Base-by-base conservation (phyloP, 1,139 yeast genomes). In the Suhomyces atakaporum region DNA sequence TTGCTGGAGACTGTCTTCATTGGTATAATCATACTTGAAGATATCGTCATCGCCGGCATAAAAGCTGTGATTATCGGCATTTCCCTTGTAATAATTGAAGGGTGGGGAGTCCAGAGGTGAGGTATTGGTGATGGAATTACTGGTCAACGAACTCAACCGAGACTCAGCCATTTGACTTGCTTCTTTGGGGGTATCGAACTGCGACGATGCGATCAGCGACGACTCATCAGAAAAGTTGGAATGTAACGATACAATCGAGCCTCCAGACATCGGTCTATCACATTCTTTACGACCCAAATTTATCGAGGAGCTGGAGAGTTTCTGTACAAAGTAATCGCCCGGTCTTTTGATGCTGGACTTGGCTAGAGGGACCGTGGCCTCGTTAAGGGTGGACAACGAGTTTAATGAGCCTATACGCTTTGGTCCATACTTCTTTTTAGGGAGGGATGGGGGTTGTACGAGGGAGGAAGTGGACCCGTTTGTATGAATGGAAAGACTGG, bases 321-420 rank as follows among this genome's bases (percentile, higher is more conserved):
- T 66, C 35, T 62, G 63, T 27, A 67, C 59, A 43, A 60, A 70
- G 47, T 67, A 69, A 45, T 69, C 75, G 25, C 75, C 69, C 1
- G 76, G 76, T 28, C 75, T 49, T 42, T 67, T 68, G n/a, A 47
- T 28, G 13, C 21, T 16, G 8, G 40, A 26, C 6, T 29, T 27
- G 4, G 36, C 32, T 25, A 29, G 16, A 10, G 42, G 42, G 8
- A 31, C 27, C 19, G 28, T 16, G 39, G 22, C 14, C 37, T 44
- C 68, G 27, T 42, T 50, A n/a, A 53, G 39, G 3, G 53, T 49
- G 12, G 54, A 42, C 23, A 62, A 49, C 14, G 63, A 54, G 24
- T 61, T 39, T 36, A 51, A 33, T 31, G 66, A 63, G 29, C 58
- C 59, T 12, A 60, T 62, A 31, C 66, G 49, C 29, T 59, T 53